These are phyloP conservation scores for Quercus engelmannii DNA, from an alignment of 306 rosid genomes.

Conservation along the genomic window DNA sequence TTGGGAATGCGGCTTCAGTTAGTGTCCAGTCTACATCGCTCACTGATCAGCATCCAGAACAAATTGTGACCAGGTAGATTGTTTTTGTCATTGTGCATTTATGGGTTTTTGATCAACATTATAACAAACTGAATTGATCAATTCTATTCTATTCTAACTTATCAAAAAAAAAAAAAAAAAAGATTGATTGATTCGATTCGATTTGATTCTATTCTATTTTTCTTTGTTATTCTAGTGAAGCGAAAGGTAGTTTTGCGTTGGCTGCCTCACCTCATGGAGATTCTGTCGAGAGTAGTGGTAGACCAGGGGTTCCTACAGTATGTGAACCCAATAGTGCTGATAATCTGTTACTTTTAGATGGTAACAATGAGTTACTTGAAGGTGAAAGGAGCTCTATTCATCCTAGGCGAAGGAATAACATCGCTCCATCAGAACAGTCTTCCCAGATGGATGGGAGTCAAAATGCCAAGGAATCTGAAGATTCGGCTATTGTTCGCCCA, in stretches of 20 bases:
- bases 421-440: conserved; percentile 81
- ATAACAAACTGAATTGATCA: conserved; percentile 1
- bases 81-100: conserved; percentile 2
- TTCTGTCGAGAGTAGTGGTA: conserved; percentile 96
- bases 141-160: conserved; percentile 7
- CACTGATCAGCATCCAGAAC: conserved; percentile 90
- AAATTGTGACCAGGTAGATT: conserved; percentile 80
- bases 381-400: conserved; percentile 59
- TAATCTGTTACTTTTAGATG: conserved; percentile 85
- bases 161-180: too few relatives aligned
- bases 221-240: conserved; percentile 62
- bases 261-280: conserved; percentile 98
- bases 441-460: conserved; percentile 80
- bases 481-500: conserved; percentile 88
- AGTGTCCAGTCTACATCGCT: conserved; percentile 97
- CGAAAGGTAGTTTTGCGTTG: conserved; percentile 95
- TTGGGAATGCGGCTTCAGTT: conserved; percentile 81
- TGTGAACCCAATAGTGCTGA: conserved; percentile 97
- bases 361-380: conserved; percentile 65
- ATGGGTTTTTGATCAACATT: conserved; percentile 16
- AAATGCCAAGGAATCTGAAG: conserved; percentile 88
- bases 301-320: conserved; percentile 73
- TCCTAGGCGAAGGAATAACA: conserved; percentile 51
- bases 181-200: neutral
- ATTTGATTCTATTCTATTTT: conserved; percentile 14